Percentiles rank a stretch among this genome's conserved stretches.
Evolutionary conservation across 1,284 basidiomycete species (phyloP).

Genomic region (Peniophora sp.): DNA sequence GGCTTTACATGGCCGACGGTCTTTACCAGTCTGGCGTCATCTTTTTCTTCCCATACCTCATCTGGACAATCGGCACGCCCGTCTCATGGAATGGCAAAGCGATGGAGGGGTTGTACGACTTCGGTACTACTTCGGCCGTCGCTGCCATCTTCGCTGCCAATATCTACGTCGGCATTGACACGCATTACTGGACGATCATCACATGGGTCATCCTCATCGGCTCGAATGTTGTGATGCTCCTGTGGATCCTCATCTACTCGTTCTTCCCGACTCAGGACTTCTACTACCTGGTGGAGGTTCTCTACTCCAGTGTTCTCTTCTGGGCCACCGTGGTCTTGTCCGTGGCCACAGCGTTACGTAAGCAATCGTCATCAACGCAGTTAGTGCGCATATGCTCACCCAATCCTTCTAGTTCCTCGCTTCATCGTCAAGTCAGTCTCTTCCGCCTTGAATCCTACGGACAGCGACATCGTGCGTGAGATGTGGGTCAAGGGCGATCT

Average conservation of each 20-base stretch:
- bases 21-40: slow-evolving; percentile 88
- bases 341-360: slow-evolving; percentile 63
- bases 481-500: slow-evolving; percentile 83
- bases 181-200: slow-evolving; percentile 85
- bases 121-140: slow-evolving; percentile 89
- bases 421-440: slow-evolving; percentile 66
- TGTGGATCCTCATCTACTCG: slow-evolving; percentile 86
- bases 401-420: slow-evolving; percentile 46
- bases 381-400: slow-evolving; percentile 1
- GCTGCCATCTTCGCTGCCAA: slow-evolving; percentile 86
- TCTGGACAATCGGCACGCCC: slow-evolving; percentile 59
- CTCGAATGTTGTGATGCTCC: slow-evolving; percentile 71
- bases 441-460: slow-evolving; percentile 62
- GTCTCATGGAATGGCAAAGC: slow-evolving; percentile 68
- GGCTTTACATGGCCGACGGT: slow-evolving; percentile 92
- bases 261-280: slow-evolving; percentile 66
- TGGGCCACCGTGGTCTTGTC: slow-evolving; percentile 75
- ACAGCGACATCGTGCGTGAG: slow-evolving; percentile 84
- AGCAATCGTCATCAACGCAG: slow-evolving; percentile 20
- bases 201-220: slow-evolving; percentile 76
- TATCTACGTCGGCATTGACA: slow-evolving; percentile 82
- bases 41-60: slow-evolving; percentile 84
- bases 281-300: slow-evolving; percentile 61
- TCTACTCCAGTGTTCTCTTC: slow-evolving; percentile 76
- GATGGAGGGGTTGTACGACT: slow-evolving; percentile 77